phyloP scores from a whole-genome alignment of 257 asterid genomes.

The Nicotiana otophora region DNA sequence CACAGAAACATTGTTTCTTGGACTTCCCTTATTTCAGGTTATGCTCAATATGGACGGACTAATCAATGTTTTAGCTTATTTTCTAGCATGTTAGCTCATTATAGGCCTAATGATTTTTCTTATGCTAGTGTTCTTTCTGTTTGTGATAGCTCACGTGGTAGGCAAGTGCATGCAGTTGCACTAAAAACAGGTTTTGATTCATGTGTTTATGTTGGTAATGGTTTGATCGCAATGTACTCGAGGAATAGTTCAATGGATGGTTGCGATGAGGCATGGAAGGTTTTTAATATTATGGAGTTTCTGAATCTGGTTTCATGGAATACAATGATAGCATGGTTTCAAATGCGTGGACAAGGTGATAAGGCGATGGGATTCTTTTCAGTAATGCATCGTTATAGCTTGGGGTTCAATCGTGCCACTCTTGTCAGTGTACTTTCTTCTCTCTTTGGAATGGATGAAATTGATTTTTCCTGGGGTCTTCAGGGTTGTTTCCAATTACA shows the following conservation, averaged over 20 bases:
- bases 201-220: conserved; percentile 80
- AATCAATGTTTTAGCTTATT: conserved; percentile 48
- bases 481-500: conserved; percentile 57
- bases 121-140: conserved; percentile 61
- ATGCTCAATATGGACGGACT: conserved; percentile 45
- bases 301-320: conserved; percentile 67
- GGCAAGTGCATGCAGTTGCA: conserved; percentile 60
- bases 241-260: conserved; percentile 21
- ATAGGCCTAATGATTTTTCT: conserved; percentile 67
- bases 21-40: conserved; percentile 69
- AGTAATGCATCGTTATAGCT: conserved; percentile 45
- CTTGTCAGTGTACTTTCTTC: conserved; percentile 54
- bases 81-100: conserved; percentile 37
- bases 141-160: conserved; percentile 55
- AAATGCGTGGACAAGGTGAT: conserved; percentile 30
- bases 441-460: conserved; percentile 21
- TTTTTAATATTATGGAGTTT: conserved; percentile 40
- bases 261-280: conserved; percentile 53
- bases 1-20: conserved; percentile 59
- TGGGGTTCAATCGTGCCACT: conserved; percentile 55
- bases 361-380: conserved; percentile 41
- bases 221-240: conserved; percentile 69
- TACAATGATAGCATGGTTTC: conserved; percentile 64
- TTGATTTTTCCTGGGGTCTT: conserved; percentile 23
- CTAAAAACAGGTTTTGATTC: conserved; percentile 48